Percentiles rank a stretch among this genome's conserved stretches.
Evolutionary conservation across 1,284 basidiomycete species (phyloP).

Genomic region (Rhodotorula sp.): DNA sequence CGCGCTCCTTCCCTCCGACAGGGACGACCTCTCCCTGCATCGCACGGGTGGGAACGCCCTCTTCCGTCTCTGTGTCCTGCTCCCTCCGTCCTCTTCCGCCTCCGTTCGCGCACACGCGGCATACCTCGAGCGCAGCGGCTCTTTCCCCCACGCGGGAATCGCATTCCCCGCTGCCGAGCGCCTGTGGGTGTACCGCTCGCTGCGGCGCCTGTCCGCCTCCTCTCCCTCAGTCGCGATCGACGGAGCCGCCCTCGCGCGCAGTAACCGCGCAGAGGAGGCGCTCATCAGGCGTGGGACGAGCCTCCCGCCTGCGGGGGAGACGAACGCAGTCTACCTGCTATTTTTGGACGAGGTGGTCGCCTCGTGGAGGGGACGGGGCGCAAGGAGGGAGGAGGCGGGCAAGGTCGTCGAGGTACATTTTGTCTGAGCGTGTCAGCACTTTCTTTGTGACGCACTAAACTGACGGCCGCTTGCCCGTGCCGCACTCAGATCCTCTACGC

Average conservation of each 20-base stretch:
- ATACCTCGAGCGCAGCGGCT: constrained; percentile 2
- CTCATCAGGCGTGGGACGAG: constrained; percentile 56
- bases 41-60: constrained; percentile 25
- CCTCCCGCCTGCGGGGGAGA: constrained; percentile 82
- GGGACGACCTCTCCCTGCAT: constrained; percentile 31
- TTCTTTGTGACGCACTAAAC: neutral
- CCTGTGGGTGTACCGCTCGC: constrained; percentile 16
- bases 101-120: neutral
- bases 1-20: neutral
- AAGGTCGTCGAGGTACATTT: constrained; percentile 26
- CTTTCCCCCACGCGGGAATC: neutral
- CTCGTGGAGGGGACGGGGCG: constrained; percentile 73
- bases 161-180: constrained; percentile 16
- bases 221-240: neutral
- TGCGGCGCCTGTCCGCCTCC: constrained; percentile 15
- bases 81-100: constrained; percentile 4
- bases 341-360: constrained; percentile 80
- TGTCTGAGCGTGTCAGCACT: neutral
- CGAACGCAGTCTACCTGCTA: constrained; percentile 76
- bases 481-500: constrained; percentile 75
- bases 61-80: neutral
- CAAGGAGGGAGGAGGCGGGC: constrained; percentile 59
- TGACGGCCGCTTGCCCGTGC: constrained; percentile 30
- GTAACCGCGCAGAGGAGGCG: constrained; percentile 31
- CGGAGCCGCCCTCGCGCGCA: neutral